Conservation (phyloP, 768 basidiomycete species). For the Rhizopogon vesiculosus region DNA sequence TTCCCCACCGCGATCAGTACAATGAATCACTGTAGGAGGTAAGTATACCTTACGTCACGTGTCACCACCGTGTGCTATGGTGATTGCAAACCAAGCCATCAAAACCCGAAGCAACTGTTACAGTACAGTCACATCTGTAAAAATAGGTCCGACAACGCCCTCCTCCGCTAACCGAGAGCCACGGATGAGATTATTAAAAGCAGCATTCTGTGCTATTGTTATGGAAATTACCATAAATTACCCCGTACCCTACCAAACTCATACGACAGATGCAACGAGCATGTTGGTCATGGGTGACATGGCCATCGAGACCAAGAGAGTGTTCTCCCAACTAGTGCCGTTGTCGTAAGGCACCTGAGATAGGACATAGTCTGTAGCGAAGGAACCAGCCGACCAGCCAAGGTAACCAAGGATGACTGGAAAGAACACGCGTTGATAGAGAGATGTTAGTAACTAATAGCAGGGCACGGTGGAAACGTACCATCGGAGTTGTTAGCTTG, state of each 20-base stretch:
- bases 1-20: too few species aligned
- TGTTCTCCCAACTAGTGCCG: constrained; percentile 31
- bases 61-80: too few species aligned
- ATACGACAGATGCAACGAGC: constrained; percentile 7
- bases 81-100: too few species aligned
- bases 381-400: constrained; percentile 59
- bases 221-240: background rate
- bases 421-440: background rate
- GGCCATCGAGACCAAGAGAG: constrained; percentile 31
- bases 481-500: constrained; percentile 46
- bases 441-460: background rate
- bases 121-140: too few species aligned
- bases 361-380: constrained; percentile 33
- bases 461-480: constrained; percentile 14
- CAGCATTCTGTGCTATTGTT: background rate
- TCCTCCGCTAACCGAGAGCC: too few species aligned
- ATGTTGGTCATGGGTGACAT: constrained; percentile 14
- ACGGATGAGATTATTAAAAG: background rate
- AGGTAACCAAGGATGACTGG: constrained; percentile 49
- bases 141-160: too few species aligned
- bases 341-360: constrained; percentile 26
- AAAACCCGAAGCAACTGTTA: too few species aligned
- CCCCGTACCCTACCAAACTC: background rate
- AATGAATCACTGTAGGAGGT: too few species aligned
- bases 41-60: too few species aligned